Evolutionary conservation across 2,329 filamentous ascomycete species (phyloP).

Genomic region (Verticillium nonalfalfae): DNA sequence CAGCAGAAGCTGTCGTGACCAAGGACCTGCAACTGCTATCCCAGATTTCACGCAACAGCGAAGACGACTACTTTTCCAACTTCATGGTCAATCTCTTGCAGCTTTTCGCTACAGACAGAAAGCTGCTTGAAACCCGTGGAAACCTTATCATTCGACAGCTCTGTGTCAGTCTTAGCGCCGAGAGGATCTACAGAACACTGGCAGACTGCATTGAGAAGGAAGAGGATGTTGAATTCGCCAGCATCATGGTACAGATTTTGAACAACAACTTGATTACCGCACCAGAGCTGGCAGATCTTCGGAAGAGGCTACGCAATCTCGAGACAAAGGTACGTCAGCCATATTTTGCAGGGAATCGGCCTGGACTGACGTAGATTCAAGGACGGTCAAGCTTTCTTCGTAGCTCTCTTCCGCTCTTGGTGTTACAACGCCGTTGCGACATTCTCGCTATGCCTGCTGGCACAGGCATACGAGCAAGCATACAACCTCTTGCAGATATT

Average conservation of each 20-base stretch:
- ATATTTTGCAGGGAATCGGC: background rate
- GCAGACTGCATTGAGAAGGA: conserved; percentile 97
- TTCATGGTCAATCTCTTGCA: conserved; percentile 98
- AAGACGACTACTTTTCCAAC: conserved; percentile 94
- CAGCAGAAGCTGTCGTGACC: conserved; percentile 90
- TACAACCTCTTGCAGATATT: conserved; percentile 96
- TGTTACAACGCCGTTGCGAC: conserved; percentile 98
- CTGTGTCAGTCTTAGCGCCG: conserved; percentile 85
- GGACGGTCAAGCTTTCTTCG: conserved; percentile 95
- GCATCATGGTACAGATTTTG: conserved; percentile 98
- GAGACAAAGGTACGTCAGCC: conserved; percentile 64
- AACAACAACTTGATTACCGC: conserved; percentile 99
- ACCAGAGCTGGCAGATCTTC: conserved; percentile 83
- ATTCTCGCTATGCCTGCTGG: conserved; percentile 89
- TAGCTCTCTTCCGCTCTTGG: conserved; percentile 91
- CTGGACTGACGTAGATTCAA: conserved; percentile 21
- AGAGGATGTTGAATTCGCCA: conserved; percentile 96
- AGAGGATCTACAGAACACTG: conserved; percentile 90
- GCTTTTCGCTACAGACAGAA: conserved; percentile 89
- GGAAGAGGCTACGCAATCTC: conserved; percentile 83
- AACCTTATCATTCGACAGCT: conserved; percentile 96
- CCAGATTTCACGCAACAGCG: conserved; percentile 92
- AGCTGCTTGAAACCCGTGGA: conserved; percentile 82
- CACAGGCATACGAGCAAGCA: conserved; percentile 96
- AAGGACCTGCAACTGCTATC: conserved; percentile 89